Evolutionary conservation across 306 rosid species (phyloP).

Genomic region (Prosopis cineraria): DNA sequence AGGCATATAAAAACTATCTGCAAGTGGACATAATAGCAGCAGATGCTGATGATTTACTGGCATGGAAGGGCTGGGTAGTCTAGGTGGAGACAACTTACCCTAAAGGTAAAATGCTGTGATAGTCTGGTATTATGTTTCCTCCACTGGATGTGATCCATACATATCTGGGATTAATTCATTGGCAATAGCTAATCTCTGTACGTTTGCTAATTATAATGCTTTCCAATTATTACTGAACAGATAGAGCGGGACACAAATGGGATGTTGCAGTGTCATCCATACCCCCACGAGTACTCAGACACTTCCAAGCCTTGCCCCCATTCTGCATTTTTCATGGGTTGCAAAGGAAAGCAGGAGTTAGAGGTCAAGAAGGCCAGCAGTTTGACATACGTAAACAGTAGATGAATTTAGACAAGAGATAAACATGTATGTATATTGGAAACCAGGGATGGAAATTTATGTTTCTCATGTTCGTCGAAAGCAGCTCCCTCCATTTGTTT

Average conservation of each 20-base stretch:
- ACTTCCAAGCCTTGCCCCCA: conserved; percentile 34
- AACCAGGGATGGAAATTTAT: conserved; percentile 42
- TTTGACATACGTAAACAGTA: conserved; percentile 41
- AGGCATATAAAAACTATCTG: conserved; percentile 68
- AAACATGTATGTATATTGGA: conserved; percentile 35
- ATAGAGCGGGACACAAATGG: conserved; percentile 39
- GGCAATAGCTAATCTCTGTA: not conserved
- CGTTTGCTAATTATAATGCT: not conserved
- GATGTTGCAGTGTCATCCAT: conserved; percentile 42
- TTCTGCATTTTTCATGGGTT: conserved; percentile 40
- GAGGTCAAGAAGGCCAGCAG: conserved; percentile 43
- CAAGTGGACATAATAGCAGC: conserved; percentile 74
- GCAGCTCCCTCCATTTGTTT: conserved; percentile 38
- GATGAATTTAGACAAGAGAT: conserved; percentile 36
- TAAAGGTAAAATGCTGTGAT: conserved; percentile 15
- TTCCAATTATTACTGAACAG: conserved; percentile 22
- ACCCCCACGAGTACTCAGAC: conserved; percentile 37
- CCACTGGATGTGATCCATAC: not conserved
- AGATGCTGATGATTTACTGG: conserved; percentile 60
- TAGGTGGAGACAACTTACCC: conserved; percentile 67
- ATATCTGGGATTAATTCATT: not conserved
- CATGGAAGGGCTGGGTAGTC: conserved; percentile 86
- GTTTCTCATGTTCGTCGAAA: conserved; percentile 42
- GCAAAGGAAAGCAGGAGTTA: conserved; percentile 38
- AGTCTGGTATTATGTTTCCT: not conserved